phyloP scores from a whole-genome alignment of 768 basidiomycete genomes.

The Amanita phalloides region DNA sequence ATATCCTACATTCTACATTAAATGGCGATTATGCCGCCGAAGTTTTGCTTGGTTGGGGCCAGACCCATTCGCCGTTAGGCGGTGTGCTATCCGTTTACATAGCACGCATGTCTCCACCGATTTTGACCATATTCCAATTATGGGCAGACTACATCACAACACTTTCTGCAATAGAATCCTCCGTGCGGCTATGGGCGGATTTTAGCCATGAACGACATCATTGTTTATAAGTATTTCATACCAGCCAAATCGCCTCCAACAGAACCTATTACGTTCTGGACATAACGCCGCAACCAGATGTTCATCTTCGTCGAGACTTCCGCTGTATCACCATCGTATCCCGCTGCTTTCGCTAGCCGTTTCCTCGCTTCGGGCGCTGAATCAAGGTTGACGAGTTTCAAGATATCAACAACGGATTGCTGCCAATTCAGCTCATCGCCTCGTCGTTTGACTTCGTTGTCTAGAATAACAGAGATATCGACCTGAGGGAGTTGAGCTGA shows the following conservation, averaged over 20 bases:
- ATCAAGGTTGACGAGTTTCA: conserved; percentile 2
- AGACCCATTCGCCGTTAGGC: too few relatives aligned
- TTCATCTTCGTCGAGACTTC: not conserved
- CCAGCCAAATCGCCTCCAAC: not conserved
- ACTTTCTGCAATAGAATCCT: not conserved
- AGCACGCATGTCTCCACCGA: too few relatives aligned
- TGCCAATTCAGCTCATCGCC: not conserved
- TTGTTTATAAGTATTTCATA: not conserved
- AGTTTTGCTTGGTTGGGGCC: too few relatives aligned
- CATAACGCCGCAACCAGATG: not conserved
- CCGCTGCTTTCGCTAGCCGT: not conserved
- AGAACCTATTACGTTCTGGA: not conserved
- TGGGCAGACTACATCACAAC: not conserved
- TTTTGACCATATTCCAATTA: too few relatives aligned
- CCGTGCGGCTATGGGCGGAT: not conserved
- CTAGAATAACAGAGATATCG: not conserved
- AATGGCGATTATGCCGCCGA: too few relatives aligned
- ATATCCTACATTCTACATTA: too few relatives aligned
- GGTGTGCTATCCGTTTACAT: too few relatives aligned
- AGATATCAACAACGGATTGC: conserved; percentile 1
- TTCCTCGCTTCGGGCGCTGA: not conserved
- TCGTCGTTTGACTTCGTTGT: not conserved
- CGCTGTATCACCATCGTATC: not conserved
- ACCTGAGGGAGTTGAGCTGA: not conserved
- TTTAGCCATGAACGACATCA: not conserved